Evolutionary conservation across 2,329 filamentous ascomycete genomes (phyloP), one percentile per base, ranked within the genome.

Genomic region (Gremmenia infestans): DNA sequence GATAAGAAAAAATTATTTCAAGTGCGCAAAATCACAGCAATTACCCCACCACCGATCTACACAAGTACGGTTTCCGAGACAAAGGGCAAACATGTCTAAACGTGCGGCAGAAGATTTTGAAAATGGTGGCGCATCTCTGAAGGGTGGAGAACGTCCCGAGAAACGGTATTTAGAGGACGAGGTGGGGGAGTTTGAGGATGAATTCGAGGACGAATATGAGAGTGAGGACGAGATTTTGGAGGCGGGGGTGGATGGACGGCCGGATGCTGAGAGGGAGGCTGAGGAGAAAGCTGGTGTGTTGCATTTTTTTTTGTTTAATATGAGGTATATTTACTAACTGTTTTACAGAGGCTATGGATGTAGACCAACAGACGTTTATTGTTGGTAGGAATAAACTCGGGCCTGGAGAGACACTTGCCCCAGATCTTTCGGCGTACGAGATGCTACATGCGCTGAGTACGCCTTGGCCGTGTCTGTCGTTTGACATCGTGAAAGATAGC

Each of bases 401-500:
- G 62, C 86, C 91, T 12, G 93, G 91, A 66, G 91, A 97, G 78
- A 92, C 91, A 5, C 81, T 99, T 55, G 85, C 91, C 3, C 93
- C 94, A 14, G 94, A 99, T 73, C 80, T 89, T 57, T 90, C 89
- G n/a, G 93, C 93, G 5, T 99, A 99, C 77, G 88, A 97, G 72
- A 95, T 99, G 91, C 84, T 99, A 57, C 94, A 99, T 78, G 91
- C 85, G 59, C 82, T 99, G 61, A 94, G 88, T 72, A 92, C 92
- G 7, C 91, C 91, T 1, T 99, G 94, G 94, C 94, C 94, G 3
- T 99, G 94, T 71, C 81, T 99, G 15, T 97, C 93, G 2, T 96
- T 97, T 73, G 94, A 97, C 71, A 87, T 99, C 58, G 74, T 99
- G 60, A 86, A 81, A 66, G 94, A 99, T 74, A 79, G 80, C 52